Evolutionary conservation across 495 filamentous ascomycete species (phyloP), one percentile per base, ranked within the genome.

Genomic region (Neurospora tetrasperma): DNA sequence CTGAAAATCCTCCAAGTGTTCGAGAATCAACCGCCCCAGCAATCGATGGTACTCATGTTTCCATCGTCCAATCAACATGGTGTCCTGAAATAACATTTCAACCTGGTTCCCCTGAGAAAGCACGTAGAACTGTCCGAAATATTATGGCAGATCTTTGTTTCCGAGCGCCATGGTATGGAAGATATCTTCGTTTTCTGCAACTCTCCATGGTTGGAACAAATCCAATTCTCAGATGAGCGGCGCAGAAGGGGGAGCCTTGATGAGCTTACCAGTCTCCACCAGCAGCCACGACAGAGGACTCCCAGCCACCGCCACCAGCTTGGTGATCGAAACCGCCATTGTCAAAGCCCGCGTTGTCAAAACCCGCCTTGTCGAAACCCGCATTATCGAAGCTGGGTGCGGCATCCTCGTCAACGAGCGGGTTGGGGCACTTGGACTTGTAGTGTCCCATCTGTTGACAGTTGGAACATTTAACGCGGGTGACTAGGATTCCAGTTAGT

Each of bases 371-470:
- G 42, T 69, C 70, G 43, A 5, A 38, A 23, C 71, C 71, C 11
- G 5, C 71, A 40, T 38, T 70, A 11, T 73, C 73, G 35, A 71
- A 74, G 27, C 62, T 74, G 54, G 68, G 48, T 73, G 71, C 74
- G 10, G 71, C 79, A 18, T 81, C 82, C 31, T 82, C 82, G 9
- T 74, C 78, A 7, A 77, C 78, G 1, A 82, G 77, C 39, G 87
- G 79, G 70, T 88, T 84, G 77, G 82, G 80, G 81, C 92, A 94
- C 70, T 86, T 85, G 71, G 84, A 83, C 71, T 88, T 82, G 69
- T 85, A 90, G 71, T 96, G 92, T 18, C 93, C 93, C 85, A 89
- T 90, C 81, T 95, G 85, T 11, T 88, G 86, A 76, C 94, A 96
- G 76, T 90, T 89, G 74, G 82, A 86, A 84, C 94, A 97, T 79